These are phyloP conservation scores for Colletotrichum theobromicola DNA, from an alignment of 2,329 filamentous ascomycete genomes.

Conservation along the genomic window DNA sequence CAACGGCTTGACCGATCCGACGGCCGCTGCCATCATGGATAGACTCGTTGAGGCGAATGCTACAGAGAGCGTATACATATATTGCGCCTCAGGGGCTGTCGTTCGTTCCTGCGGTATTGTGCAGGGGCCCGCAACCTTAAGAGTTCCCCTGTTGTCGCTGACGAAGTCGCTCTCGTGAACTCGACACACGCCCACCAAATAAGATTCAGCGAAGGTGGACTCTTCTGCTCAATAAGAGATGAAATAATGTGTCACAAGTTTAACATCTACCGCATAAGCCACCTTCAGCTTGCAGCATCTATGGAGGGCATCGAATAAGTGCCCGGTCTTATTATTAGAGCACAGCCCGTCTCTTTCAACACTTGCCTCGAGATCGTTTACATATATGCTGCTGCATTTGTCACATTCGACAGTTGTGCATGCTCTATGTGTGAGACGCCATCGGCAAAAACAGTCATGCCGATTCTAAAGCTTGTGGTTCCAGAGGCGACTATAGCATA, in stretches of 20 bases:
- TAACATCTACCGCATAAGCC: background rate
- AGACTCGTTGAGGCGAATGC: background rate
- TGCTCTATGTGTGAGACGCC: background rate
- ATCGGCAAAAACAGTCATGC: background rate
- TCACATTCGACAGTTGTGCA: background rate
- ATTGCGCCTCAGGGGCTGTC: background rate
- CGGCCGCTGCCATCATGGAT: background rate
- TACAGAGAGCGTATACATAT: background rate
- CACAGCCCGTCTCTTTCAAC: background rate
- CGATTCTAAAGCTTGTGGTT: background rate
- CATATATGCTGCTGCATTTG: background rate
- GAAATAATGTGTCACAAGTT: background rate
- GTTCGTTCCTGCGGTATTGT: too few species aligned
- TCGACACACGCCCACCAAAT: background rate
- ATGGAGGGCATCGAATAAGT: background rate
- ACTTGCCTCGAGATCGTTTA: fast-evolving
- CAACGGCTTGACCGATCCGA: background rate
- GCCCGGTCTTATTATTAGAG: background rate
- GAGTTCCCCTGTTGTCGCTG: background rate
- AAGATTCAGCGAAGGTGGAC: background rate
- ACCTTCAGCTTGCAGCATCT: background rate
- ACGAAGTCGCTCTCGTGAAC: background rate
- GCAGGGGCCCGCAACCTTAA: background rate
- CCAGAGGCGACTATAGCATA: fast-evolving
- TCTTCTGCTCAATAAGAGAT: background rate